Base-by-base conservation (phyloP, 352 stramenopile genomes). In the Pilasporangium apinafurcum region DNA sequence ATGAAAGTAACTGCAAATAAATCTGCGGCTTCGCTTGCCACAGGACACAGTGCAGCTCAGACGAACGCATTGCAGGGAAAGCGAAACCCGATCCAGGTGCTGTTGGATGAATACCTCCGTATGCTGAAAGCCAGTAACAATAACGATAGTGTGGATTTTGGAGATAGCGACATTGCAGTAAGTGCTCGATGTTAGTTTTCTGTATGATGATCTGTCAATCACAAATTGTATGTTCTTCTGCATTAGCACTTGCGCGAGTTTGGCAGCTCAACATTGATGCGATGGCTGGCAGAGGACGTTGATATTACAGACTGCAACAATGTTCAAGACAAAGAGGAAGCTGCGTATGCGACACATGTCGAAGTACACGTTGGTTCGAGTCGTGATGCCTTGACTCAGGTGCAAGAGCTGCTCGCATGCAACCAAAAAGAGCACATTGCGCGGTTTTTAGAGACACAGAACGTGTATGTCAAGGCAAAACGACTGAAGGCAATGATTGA, bases 361-460 rank as follows among this genome's bases (percentile, higher is more conserved):
- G 56, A 62, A 27, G 47, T 63, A n/a, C 21, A 73, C 22, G 44
- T 60, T 0, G 45, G 33, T 8, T 59, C 62, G 5, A 72, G 48
- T 20, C 62, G 54, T 25, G 66, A 75, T 17, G 60, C 66, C 8
- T 46, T 79, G 5, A 22, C 61, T 3, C 62, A 79, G 34, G 60
- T 79, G 18, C 62, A 73, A 26, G 22, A 38, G n/a, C 46, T 69
- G 8, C 40, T 79, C 4, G 56, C 59, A 2, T 37, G 46, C n/a
- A 61, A 56, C 41, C 66, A 79, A 34, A 46, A 59, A 3, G 39
- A 72, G 36, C 66, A 78, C 34, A 72, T 79, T 25, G 46, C 44
- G 17, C 52, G 46, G 13, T 79, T 75, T 38, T 8, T 70, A 8
- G 48, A 53, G 12, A 68, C 59, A 0, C 62, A 78, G 25, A 52